These are phyloP conservation scores for Borovskyia barvae DNA, from an alignment of 208 protist species.

Conservation along the genomic window DNA sequence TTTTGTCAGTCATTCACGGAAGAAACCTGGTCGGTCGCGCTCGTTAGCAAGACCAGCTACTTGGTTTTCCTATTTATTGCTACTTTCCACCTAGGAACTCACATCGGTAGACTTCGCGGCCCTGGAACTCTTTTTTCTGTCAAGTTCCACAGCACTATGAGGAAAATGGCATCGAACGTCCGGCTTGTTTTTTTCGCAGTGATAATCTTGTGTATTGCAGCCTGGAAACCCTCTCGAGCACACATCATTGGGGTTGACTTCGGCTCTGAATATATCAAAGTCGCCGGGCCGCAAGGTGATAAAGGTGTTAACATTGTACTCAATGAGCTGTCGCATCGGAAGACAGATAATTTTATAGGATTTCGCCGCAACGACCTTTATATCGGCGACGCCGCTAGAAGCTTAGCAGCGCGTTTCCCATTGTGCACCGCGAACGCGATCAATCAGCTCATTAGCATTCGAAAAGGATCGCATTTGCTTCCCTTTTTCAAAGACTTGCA, in stretches of 20 bases:
- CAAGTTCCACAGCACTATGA: background rate
- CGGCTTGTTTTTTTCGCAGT: constrained; percentile 9
- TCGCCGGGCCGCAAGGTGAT: constrained; percentile 65
- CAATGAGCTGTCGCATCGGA: constrained; percentile 93
- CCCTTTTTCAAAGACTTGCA: constrained; percentile 22
- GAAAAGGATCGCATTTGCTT: constrained; percentile 38
- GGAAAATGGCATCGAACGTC: constrained; percentile 1
- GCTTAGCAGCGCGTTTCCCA: constrained; percentile 88
- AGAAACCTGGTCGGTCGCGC: no score
- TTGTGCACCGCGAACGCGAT: constrained; percentile 57
- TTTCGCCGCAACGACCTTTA: constrained; percentile 90
- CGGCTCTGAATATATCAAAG: constrained; percentile 84
- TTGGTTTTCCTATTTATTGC: constrained; percentile 3
- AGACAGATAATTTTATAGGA: constrained; percentile 90
- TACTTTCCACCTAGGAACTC: constrained; percentile 9
- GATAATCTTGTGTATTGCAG: no score
- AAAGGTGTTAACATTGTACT: constrained; percentile 91
- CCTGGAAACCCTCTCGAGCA: constrained; percentile 7
- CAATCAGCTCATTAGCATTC: constrained; percentile 65
- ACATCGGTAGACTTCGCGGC: no score
- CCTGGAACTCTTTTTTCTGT: constrained; percentile 13
- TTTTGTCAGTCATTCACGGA: no score
- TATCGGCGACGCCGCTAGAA: constrained; percentile 86
- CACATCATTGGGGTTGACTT: constrained; percentile 88
- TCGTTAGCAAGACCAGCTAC: no score